Base-by-base conservation (phyloP, 2,329 filamentous ascomycete species). In the Fusarium sp. region DNA sequence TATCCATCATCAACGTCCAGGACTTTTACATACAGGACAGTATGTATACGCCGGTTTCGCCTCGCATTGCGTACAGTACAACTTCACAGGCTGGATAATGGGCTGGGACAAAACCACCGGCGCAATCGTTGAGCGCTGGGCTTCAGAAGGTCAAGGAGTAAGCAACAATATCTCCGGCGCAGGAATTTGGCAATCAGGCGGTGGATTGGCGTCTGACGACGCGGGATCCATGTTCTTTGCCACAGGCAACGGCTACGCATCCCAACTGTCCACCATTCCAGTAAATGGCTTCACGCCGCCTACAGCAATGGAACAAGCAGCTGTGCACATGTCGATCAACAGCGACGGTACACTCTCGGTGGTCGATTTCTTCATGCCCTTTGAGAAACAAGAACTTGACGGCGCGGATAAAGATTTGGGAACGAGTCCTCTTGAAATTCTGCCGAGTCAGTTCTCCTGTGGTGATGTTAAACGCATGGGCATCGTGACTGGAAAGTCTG, bases 21-120 rank as follows among this genome's bases (percentile, higher is more conserved):
- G 80, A 6, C 74, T 88, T 15, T 77, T 83, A 2, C 78, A 84
- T 25, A 76, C 83, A 0, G 84, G 84, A 3, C 79, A 83, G 53
- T 81, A 80, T 45, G 77, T 88, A 8, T 87, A 87, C 57, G 84
- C 82, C 1, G 85, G 81, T 0, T 88, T 88, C 64, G 86, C 85
- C 1, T 86, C 85, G 12, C 84, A 88, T 65, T 88, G 86, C 52
- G 86, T 87, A 25, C 80, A 84, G 58, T 88, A 84, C 74, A 86
- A 88, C 71, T 87, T 87, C 65, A 87, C 85, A 2, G 85, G 85
- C 25, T 84, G 83, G 78, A 78, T 87, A 43, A 79, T 87, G 43
- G 84, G 84, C 6, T 81, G 84, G 72, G 80, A 85, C 74, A 82
- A 84, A 62, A 80, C 78, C 1, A 79, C 76, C 0, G 80, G 80